Evolutionary conservation across 805 yeast genomes (phyloP), one percentile per base, ranked within the genome.

Genomic region (Tetrapisispora taiwanensis): DNA sequence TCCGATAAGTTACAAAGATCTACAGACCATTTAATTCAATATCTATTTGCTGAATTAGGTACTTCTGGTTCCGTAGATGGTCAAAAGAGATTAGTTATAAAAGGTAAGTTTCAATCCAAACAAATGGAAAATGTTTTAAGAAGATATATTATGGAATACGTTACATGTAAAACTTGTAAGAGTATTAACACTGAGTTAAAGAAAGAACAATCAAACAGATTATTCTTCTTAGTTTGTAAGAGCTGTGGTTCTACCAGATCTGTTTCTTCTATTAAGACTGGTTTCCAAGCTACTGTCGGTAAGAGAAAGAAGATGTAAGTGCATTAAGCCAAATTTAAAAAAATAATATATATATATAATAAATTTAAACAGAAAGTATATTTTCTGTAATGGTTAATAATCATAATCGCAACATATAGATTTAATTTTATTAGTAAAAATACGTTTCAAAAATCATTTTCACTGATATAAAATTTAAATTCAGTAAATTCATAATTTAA

Each of bases 61-160:
- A 92, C 99, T 18, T 87, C 97, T 2, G 99, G 99, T 63, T 89
- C 97, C 45, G 90, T 92, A 48, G 99, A 92, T 70, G 98, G 97
- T 66, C 90, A 86, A 68, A 86, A 88, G 74, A 83, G 98, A 69
- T 78, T 92, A 66, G 88, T 92, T 51, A 90, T 92, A 67, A 92
- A 87, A 74, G 99, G 99, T 74, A 85, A 95, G 68, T 92, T 88
- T 75, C 95, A 84, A 72, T 95, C 95, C 56, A 92, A 90, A 70
- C 96, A 89, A 69, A 81, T 92, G 76, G 98, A 92, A 71, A 83
- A 88, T 52, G 95, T 92, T 51, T 75, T 92, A 69, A 83, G 97
- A 75, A 79, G 97, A 69, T 92, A 92, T 68, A 92, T 94, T 65
- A 73, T 86, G 65, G 99, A 92, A 68, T 92, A 92, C 64, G 99